Conservation (phyloP, 1,139 yeast genomes). For the Saccharomycopsis crataegensis region DNA sequence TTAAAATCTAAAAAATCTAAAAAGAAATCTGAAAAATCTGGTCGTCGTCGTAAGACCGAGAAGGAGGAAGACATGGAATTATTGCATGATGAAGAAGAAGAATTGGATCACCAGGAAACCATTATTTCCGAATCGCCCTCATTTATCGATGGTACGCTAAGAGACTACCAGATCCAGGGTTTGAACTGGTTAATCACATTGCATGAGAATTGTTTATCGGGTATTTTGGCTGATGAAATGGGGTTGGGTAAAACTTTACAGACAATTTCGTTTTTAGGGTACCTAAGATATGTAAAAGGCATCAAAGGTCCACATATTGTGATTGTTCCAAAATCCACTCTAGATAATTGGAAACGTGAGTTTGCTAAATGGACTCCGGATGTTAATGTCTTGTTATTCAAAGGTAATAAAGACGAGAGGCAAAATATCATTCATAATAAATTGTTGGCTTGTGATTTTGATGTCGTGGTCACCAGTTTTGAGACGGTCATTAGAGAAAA, state of each 20-base stretch:
- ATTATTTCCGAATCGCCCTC: constrained; percentile 78
- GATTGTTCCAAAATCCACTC: constrained; percentile 89
- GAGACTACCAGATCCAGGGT: constrained; percentile 87
- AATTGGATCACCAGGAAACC: constrained; percentile 32
- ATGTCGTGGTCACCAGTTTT: constrained; percentile 82
- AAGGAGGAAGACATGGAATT: constrained; percentile 91
- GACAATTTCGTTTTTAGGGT: constrained; percentile 85
- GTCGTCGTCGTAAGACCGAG: constrained; percentile 63
- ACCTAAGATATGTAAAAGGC: constrained; percentile 66
- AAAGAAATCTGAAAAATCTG: constrained; percentile 24
- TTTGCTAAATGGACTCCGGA: constrained; percentile 95
- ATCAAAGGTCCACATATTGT: constrained; percentile 89
- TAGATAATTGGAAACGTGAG: constrained; percentile 94
- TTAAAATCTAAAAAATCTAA: constrained; percentile 28
- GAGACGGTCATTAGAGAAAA: constrained; percentile 92
- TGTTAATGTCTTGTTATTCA: constrained; percentile 76
- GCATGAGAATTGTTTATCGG: constrained; percentile 75
- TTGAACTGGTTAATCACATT: constrained; percentile 84
- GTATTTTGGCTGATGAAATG: constrained; percentile 97
- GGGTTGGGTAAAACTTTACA: constrained; percentile 95
- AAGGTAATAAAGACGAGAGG: constrained; percentile 81
- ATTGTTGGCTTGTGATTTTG: constrained; percentile 69
- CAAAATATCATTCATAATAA: constrained; percentile 49
- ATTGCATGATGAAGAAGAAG: constrained; percentile 69
- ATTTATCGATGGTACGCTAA: constrained; percentile 57